A percentile compares a stretch with the other conserved stretches of the same genome.
phyloP scores from a whole-genome alignment of 768 basidiomycete genomes.

The Amanita pallidorosea region DNA sequence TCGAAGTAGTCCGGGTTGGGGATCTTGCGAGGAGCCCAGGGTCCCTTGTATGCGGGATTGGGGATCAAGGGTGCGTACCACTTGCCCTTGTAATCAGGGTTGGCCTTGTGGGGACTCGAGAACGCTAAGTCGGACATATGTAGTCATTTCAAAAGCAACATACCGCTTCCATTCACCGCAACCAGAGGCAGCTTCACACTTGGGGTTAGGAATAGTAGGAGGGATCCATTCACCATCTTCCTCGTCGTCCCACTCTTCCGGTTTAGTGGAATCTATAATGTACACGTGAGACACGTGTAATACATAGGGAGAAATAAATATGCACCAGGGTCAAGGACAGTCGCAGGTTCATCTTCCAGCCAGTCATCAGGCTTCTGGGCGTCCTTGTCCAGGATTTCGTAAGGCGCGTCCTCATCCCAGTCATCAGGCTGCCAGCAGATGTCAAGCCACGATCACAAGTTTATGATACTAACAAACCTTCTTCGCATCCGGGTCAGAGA shows the following conservation, averaged over 20 bases:
- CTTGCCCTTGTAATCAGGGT: constrained; percentile 96
- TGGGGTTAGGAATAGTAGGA: constrained; percentile 82
- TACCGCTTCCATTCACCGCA: constrained; percentile 93
- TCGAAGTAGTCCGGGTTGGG: constrained; percentile 87
- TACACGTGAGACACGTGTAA: not conserved
- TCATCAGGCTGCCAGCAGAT: constrained; percentile 61
- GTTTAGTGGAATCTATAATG: constrained; percentile 69
- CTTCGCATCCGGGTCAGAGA: constrained; percentile 71
- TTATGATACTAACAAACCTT: constrained; percentile 40
- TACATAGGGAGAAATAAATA: not conserved
- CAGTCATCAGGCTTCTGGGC: constrained; percentile 91
- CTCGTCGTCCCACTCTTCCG: constrained; percentile 99
- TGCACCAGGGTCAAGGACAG: constrained; percentile 79
- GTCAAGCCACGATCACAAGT: not conserved
- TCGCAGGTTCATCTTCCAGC: constrained; percentile 80
- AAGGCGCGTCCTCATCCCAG: constrained; percentile 97
- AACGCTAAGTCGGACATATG: not conserved
- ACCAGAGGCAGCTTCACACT: constrained; percentile 81
- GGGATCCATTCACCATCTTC: constrained; percentile 99
- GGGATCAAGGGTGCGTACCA: constrained; percentile 93
- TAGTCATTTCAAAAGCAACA: constrained; percentile 6
- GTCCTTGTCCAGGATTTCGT: constrained; percentile 80
- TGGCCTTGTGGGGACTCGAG: constrained; percentile 70
- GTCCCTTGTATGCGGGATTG: constrained; percentile 96
- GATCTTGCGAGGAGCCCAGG: constrained; percentile 88